Percentiles rank a stretch among this genome's conserved stretches.
These are phyloP conservation scores for Phytopythium vexans DNA, from an alignment of 352 stramenopile species.

Conservation along the genomic window DNA sequence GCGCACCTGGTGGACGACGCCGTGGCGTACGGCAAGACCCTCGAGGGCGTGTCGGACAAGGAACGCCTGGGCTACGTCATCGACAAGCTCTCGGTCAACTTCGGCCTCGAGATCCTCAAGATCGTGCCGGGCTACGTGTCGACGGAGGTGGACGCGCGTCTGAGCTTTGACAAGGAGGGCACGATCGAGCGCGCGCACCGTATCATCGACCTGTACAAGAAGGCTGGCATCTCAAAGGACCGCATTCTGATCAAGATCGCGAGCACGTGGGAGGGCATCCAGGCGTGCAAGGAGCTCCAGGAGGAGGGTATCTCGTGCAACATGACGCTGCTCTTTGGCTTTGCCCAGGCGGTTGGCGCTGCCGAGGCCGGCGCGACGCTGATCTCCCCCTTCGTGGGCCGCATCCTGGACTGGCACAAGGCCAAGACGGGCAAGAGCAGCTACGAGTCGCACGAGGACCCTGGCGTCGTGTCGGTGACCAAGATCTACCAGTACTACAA, in stretches of 20 bases:
- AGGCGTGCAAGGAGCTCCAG: conserved; percentile 95
- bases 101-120: conserved; percentile 96
- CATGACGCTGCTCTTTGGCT: conserved; percentile 98
- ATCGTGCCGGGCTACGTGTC: conserved; percentile 97
- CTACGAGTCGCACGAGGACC: conserved; percentile 94
- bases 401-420: conserved; percentile 98
- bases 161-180: conserved; percentile 95
- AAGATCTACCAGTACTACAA: conserved; percentile 99
- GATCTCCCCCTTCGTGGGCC: conserved; percentile 96
- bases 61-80: conserved; percentile 93
- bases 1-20: conserved; percentile 94
- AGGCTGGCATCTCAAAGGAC: conserved; percentile 92
- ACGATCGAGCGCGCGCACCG: conserved; percentile 91
- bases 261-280: conserved; percentile 97
- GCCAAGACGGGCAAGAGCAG: conserved; percentile 89
- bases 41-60: conserved; percentile 66
- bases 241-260: conserved; percentile 99
- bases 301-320: conserved; percentile 98
- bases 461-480: conserved; percentile 94
- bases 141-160: conserved; percentile 97
- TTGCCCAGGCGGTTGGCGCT: conserved; percentile 94
- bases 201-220: conserved; percentile 98
- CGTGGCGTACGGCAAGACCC: conserved; percentile 89
- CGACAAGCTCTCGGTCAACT: conserved; percentile 98
- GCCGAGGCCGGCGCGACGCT: conserved; percentile 95